phyloP scores from a whole-genome alignment of 371 early-diverging fungal species.

The Cokeromyces recurvatus region DNA sequence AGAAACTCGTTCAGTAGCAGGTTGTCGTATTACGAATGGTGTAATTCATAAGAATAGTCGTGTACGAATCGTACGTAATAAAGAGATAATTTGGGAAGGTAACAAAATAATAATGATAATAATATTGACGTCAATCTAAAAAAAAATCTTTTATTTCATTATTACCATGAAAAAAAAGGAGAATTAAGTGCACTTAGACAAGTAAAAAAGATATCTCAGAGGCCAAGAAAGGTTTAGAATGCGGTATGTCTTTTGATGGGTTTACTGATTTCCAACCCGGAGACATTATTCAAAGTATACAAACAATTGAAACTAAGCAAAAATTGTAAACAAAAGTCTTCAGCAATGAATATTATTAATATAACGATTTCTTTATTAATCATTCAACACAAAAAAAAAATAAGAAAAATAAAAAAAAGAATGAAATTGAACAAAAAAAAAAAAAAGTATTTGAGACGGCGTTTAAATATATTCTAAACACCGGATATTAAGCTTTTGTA shows the following conservation, averaged over 20 bases:
- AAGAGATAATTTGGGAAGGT: conserved; percentile 66
- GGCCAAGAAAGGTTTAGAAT: conserved; percentile 87
- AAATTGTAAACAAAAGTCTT: conserved; percentile 23
- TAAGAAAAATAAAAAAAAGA: too few species aligned
- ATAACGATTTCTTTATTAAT: too few species aligned
- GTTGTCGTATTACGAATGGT: conserved; percentile 83
- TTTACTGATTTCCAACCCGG: conserved; percentile 73
- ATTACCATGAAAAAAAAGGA: conserved; percentile 23
- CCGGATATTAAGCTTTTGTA: too few species aligned
- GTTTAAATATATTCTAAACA: too few species aligned
- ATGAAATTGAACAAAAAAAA: too few species aligned
- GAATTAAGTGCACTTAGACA: conserved; percentile 65
- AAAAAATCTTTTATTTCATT: neutral
- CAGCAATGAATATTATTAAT: too few species aligned
- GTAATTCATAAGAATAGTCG: conserved; percentile 53
- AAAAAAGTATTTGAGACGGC: too few species aligned
- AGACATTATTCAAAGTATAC: conserved; percentile 73
- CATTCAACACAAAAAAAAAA: too few species aligned
- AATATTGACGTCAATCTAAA: neutral
- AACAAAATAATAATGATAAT: too few species aligned
- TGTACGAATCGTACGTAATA: conserved; percentile 68
- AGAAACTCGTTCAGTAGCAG: conserved; percentile 69
- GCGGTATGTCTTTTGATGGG: conserved; percentile 85
- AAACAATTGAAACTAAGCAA: conserved; percentile 53
- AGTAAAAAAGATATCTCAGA: conserved; percentile 86